Conservation (phyloP, 2,329 filamentous ascomycete species). For the Phialocephala sp. region DNA sequence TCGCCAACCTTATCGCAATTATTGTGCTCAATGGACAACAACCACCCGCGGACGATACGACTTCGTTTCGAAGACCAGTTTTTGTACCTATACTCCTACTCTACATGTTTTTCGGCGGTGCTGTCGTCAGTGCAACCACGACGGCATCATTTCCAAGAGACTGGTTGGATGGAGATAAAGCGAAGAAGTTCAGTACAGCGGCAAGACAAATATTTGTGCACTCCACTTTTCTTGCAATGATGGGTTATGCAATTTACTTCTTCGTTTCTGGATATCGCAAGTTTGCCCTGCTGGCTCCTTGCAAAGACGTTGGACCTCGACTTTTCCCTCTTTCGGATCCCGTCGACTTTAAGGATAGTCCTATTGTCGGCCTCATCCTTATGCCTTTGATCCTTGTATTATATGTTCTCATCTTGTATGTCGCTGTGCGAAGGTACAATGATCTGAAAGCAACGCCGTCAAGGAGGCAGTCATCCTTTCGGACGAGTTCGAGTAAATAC, state of each 20-base stretch:
- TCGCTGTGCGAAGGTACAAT: not conserved
- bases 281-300: not conserved
- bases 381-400: not conserved
- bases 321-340: not conserved
- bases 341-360: not conserved
- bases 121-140: not conserved
- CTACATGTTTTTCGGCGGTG: conserved; percentile 1
- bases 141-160: not conserved
- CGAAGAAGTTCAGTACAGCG: conserved; percentile 4
- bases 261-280: not conserved
- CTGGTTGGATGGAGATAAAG: not conserved
- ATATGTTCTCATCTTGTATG: not conserved
- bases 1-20: not conserved
- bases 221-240: not conserved
- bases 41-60: not conserved
- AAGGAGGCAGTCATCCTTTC: not conserved
- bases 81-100: not conserved
- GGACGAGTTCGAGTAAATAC: not conserved
- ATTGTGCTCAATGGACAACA: not conserved
- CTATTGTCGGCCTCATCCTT: not conserved
- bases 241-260: conserved; percentile 5
- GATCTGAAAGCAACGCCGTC: not conserved
- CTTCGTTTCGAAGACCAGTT: not conserved
- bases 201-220: conserved; percentile 1
- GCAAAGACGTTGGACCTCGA: not conserved